phyloP scores from a whole-genome alignment of 169 alveolate genomes.

The Nephromyces sp. region DNA sequence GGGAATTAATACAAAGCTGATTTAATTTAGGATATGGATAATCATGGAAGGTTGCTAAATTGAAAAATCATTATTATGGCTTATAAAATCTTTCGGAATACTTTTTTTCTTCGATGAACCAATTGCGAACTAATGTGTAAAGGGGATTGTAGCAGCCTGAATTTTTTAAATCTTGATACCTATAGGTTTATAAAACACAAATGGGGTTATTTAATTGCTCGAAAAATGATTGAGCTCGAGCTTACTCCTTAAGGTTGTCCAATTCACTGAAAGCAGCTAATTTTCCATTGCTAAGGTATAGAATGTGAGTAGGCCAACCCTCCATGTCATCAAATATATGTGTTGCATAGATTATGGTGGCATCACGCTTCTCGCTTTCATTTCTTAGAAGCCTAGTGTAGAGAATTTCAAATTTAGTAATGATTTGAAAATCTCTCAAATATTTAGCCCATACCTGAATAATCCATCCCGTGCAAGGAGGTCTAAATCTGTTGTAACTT shows the following conservation, averaged over 20 bases:
- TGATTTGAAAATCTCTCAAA: no score
- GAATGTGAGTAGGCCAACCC: constrained; percentile 22
- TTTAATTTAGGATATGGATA: no score
- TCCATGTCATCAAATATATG: constrained; percentile 17
- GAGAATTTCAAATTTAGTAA: no score
- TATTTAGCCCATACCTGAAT: not conserved
- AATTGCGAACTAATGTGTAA: not conserved
- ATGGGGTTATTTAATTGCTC: no score
- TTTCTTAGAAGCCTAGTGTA: constrained; percentile 13
- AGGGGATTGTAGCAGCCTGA: not conserved
- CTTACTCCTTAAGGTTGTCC: not conserved
- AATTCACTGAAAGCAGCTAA: not conserved
- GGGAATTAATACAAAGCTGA: no score
- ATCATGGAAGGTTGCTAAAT: no score
- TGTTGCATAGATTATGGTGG: constrained; percentile 18
- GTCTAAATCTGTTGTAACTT: constrained; percentile 22
- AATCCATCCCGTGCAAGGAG: constrained; percentile 16
- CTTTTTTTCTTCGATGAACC: not conserved
- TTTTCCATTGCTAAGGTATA: constrained; percentile 15
- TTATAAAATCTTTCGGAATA: no score
- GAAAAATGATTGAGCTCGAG: no score
- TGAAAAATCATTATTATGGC: no score
- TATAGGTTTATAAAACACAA: no score
- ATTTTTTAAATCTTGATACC: not conserved
- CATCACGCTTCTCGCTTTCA: not conserved